Evolutionary conservation across 768 basidiomycete genomes (phyloP), one percentile per base, ranked within the genome.

Genomic region (Termitomyces eurrhizus): DNA sequence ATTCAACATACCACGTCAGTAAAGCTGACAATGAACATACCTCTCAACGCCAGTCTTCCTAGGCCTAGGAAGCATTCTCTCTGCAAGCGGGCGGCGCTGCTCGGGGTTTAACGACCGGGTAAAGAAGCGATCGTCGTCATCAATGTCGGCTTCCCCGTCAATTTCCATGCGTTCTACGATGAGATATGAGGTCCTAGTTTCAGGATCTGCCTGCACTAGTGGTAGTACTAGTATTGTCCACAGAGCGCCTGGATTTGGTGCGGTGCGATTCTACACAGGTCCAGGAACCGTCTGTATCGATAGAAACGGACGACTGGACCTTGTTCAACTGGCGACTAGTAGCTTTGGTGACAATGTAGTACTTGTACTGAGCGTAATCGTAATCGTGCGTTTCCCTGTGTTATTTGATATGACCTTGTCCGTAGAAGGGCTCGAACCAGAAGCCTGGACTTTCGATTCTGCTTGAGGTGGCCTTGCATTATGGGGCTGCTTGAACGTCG

Each of bases 11-110:
- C 9, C 29, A 1, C 7, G 13, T 16, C 4, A 16, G 21, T 37
- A 1, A 1, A 4, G 7, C 21, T 1, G 4, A 26, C 4, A 42
- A 11, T 3, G 9, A 42, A 32, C 53, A 29, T 29, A 89, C 91
- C 88, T 89, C 55, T 90, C 89, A 32, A 89, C 83, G 13, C 75
- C 81, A 3, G 89, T 89, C 67, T 85, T 85, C 57, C 79, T 75
- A 21, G 87, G 79, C 65, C 84, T 88, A 14, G 88, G 84, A n/a
- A 86, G 69, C 59, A 87, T 68, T 68, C 79, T 80, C 72, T 90
- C 88, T 2, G 86, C 86, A 7, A 89, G 76, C 2, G 88, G 74
- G 54, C 70, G 73, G 57, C 74, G 68, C 54, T 72, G 67, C 54
- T 75, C 70, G 11, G 63, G 62, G 36, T 60, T 62, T 51, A 64